Evolutionary conservation across 2,329 filamentous ascomycete genomes (phyloP).

Genomic region (Hypoxylon sp.): DNA sequence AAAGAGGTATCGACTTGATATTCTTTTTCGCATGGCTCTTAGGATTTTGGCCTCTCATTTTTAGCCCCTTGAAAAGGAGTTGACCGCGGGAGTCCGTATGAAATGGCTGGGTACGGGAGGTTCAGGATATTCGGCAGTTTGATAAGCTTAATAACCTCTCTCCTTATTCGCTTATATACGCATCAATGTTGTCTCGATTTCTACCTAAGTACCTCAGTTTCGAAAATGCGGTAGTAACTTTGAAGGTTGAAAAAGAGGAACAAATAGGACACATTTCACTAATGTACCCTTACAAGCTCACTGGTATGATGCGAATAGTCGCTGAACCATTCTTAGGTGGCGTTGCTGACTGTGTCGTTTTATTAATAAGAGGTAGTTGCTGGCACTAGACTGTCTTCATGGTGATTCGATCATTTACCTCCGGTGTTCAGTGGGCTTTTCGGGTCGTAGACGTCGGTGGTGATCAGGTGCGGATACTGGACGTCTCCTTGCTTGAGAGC

Average conservation of each 20-base stretch:
- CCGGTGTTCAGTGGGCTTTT: slow-evolving; percentile 70
- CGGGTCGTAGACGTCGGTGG: slow-evolving; percentile 64
- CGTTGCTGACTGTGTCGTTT: neutral
- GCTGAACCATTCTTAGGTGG: neutral
- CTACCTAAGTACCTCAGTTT: too few species aligned
- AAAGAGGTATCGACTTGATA: neutral
- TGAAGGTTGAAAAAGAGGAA: too few species aligned
- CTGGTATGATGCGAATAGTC: neutral
- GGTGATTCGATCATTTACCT: slow-evolving; percentile 32
- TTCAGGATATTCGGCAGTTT: too few species aligned
- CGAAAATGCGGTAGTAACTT: too few species aligned
- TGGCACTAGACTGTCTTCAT: neutral
- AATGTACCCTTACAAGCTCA: neutral
- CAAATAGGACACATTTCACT: too few species aligned
- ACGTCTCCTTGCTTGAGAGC: slow-evolving; percentile 62
- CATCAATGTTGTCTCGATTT: too few species aligned
- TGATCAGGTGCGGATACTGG: slow-evolving; percentile 63
- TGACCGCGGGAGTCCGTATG: too few species aligned
- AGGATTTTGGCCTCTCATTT: neutral
- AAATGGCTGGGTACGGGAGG: too few species aligned
- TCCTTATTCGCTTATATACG: too few species aligned
- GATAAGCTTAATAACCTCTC: too few species aligned
- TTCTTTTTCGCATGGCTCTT: slow-evolving; percentile 47
- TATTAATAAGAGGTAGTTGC: neutral
- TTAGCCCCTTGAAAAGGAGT: too few species aligned